Percentiles rank a stretch among this genome's conserved stretches.
These are phyloP conservation scores for Ceratobasidium sp. DNA, from an alignment of 1,284 basidiomycete genomes.

Conservation along the genomic window DNA sequence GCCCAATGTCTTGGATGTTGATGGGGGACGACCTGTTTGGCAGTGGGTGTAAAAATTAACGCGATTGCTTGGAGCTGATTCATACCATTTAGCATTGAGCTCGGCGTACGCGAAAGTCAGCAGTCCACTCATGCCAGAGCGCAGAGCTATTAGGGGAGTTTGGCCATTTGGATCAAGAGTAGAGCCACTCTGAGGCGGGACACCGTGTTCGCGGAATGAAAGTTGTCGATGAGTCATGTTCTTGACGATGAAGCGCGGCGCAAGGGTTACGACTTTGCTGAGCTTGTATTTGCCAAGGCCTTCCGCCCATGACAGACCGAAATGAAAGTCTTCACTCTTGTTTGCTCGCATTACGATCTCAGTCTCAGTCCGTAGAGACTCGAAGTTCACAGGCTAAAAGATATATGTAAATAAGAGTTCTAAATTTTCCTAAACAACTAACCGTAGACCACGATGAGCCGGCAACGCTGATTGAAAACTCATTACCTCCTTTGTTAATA, in stretches of 20 bases:
- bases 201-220: constrained; percentile 86
- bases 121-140: constrained; percentile 70
- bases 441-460: constrained; percentile 93
- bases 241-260: constrained; percentile 90
- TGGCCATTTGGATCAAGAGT: constrained; percentile 72
- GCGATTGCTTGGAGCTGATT: constrained; percentile 30
- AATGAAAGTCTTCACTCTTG: constrained; percentile 76
- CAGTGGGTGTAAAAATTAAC: neutral
- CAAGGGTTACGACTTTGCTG: constrained; percentile 91
- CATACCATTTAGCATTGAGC: constrained; percentile 83
- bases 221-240: constrained; percentile 79
- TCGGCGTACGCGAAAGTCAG: constrained; percentile 87
- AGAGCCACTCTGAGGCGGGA: constrained; percentile 70
- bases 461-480: constrained; percentile 84
- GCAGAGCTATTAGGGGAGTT: constrained; percentile 73
- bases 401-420: neutral
- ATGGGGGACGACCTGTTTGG: constrained; percentile 86
- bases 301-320: constrained; percentile 92
- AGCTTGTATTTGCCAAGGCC: constrained; percentile 97
- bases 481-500: constrained; percentile 79
- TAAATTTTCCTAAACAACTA: constrained; percentile 39
- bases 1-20: constrained; percentile 91
- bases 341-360: constrained; percentile 79
- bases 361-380: constrained; percentile 90
- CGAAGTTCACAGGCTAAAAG: constrained; percentile 77